Evolutionary conservation across 352 stramenopile genomes (phyloP).

Genomic region (Phytophthora citricola): DNA sequence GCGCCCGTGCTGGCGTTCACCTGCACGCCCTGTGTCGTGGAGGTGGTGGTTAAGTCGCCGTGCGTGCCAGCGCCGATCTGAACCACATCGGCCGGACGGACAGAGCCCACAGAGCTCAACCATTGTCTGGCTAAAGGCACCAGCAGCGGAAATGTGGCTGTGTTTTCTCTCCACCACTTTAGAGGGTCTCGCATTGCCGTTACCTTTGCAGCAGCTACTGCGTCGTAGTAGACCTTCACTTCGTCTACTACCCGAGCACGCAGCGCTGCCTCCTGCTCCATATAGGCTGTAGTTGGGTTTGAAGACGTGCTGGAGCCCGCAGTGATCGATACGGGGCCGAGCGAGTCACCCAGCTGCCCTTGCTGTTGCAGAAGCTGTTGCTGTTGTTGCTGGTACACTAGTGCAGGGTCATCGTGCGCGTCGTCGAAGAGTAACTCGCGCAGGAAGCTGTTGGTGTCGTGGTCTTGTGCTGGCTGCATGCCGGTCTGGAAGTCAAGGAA

Average conservation of each 20-base stretch:
- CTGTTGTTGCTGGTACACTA: slow-evolving; percentile 41
- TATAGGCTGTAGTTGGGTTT: slow-evolving; percentile 18
- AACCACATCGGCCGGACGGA: slow-evolving; percentile 40
- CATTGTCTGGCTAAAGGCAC: slow-evolving; percentile 55
- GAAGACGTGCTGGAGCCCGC: slow-evolving; percentile 3
- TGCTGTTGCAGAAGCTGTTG: slow-evolving; percentile 41
- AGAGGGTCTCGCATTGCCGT: slow-evolving; percentile 49
- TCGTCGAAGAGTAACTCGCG: slow-evolving; percentile 58
- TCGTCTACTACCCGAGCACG: slow-evolving; percentile 41
- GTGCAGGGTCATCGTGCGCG: slow-evolving; percentile 41
- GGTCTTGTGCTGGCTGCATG: slow-evolving; percentile 41
- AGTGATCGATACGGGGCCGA: slow-evolving; percentile 12
- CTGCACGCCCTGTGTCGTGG: slow-evolving; percentile 23
- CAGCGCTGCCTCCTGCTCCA: slow-evolving; percentile 47
- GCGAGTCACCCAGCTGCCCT: slow-evolving; percentile 24
- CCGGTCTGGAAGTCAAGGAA: slow-evolving; percentile 50
- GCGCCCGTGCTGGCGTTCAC: slow-evolving; percentile 20
- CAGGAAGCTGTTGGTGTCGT: slow-evolving; percentile 58
- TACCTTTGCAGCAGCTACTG: slow-evolving; percentile 40
- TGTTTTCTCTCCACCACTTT: slow-evolving; percentile 56
- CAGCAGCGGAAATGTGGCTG: slow-evolving; percentile 41
- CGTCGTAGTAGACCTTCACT: slow-evolving; percentile 53
- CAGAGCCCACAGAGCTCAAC: slow-evolving; percentile 49
- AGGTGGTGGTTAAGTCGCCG: slow-evolving; percentile 18
- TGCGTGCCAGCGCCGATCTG: slow-evolving; percentile 23